Evolutionary conservation across 768 basidiomycete genomes (phyloP).

Genomic region (Phlegmacium glaucopus): DNA sequence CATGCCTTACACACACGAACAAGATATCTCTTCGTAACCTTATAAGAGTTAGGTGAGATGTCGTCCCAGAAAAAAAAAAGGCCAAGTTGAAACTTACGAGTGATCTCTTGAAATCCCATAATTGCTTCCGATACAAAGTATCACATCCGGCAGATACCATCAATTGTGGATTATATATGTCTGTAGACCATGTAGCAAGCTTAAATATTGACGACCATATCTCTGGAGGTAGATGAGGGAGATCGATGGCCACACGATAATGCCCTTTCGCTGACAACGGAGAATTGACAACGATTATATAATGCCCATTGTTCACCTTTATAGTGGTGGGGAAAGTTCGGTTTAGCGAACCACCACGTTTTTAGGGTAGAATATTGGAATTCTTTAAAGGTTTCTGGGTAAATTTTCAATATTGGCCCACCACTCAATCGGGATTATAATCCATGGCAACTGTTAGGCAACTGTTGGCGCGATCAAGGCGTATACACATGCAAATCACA

Average conservation of each 20-base stretch:
- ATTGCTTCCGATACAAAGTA: slow-evolving; percentile 6
- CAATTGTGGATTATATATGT: slow-evolving; percentile 15
- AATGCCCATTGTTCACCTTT: no score
- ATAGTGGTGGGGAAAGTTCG: no score
- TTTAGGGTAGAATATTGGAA: no score
- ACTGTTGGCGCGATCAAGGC: no score
- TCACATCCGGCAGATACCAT: slow-evolving; percentile 9
- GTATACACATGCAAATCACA: no score
- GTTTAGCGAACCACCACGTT: no score
- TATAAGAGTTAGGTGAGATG: not conserved
- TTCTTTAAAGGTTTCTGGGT: no score
- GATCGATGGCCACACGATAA: slow-evolving; percentile 1
- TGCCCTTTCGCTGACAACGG: slow-evolving; percentile 20
- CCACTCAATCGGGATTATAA: no score
- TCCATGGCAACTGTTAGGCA: no score
- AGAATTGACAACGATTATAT: no score
- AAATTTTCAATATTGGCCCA: no score
- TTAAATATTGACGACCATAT: slow-evolving; percentile 24
- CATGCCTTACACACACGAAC: slow-evolving; percentile 20
- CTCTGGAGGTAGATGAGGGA: slow-evolving; percentile 25
- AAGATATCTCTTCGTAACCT: slow-evolving; percentile 18
- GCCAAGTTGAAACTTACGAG: slow-evolving; percentile 16
- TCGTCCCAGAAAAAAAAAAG: not conserved
- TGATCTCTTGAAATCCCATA: slow-evolving; percentile 13
- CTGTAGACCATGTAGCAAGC: slow-evolving; percentile 22